Conservation (phyloP, 2,329 filamentous ascomycete genomes). For the Hymenoscyphus repandus region DNA sequence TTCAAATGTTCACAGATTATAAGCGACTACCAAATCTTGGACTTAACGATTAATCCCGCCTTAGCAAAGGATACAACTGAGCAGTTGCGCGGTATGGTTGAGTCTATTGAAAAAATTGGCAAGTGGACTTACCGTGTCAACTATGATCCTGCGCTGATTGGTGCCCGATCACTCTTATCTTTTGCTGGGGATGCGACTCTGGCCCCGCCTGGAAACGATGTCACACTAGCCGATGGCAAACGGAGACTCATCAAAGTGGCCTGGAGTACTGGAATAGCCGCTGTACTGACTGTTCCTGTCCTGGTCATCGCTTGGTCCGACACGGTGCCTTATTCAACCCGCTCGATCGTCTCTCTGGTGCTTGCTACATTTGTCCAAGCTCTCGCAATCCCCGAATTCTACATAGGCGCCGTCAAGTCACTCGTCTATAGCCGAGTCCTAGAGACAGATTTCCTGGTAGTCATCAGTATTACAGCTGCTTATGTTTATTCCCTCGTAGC, state of each 20-base stretch:
- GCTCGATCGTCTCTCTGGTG: constrained; percentile 46
- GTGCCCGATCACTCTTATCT: constrained; percentile 41
- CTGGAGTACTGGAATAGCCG: constrained; percentile 47
- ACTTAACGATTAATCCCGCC: no score
- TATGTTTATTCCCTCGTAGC: constrained; percentile 58
- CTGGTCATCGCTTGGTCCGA: constrained; percentile 65
- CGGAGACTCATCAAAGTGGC: constrained; percentile 44
- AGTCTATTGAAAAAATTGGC: constrained; percentile 33
- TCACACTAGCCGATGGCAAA: constrained; percentile 35
- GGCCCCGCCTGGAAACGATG: constrained; percentile 33
- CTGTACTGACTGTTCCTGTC: constrained; percentile 54
- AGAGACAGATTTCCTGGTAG: constrained; percentile 65
- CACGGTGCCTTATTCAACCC: constrained; percentile 44
- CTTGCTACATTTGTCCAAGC: constrained; percentile 66
- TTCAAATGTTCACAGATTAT: no score
- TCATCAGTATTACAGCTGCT: constrained; percentile 59
- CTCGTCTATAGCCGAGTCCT: constrained; percentile 53
- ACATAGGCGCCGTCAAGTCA: constrained; percentile 56
- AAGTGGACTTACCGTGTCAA: constrained; percentile 38
- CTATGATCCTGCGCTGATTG: constrained; percentile 44
- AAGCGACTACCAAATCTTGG: no score
- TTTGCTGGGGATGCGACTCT: constrained; percentile 32
- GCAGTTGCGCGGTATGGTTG: constrained; percentile 26
- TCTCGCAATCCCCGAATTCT: constrained; percentile 58
- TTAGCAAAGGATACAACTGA: no score